Evolutionary conservation across 2,329 filamentous ascomycete genomes (phyloP).

Genomic region (Pyrenochaeta sp.): DNA sequence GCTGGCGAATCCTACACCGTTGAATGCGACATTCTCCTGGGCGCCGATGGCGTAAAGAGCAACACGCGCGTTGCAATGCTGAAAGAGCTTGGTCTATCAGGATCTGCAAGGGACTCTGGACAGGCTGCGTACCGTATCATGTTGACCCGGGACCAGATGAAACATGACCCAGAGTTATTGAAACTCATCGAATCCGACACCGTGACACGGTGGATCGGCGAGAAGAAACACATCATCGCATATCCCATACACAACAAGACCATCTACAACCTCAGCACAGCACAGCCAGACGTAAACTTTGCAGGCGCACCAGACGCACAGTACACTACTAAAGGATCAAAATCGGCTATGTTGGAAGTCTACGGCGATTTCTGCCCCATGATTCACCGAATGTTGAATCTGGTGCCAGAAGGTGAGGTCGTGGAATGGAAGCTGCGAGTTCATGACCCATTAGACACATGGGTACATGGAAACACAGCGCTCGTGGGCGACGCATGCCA

Average conservation of each 20-base stretch:
- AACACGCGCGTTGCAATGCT: slow-evolving; percentile 62
- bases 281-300: slow-evolving; percentile 68
- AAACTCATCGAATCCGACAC: slow-evolving; percentile 72
- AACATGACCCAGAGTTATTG: slow-evolving; percentile 71
- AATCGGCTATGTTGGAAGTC: slow-evolving; percentile 67
- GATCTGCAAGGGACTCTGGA: slow-evolving; percentile 72
- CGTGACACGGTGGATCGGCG: slow-evolving; percentile 79
- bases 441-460: slow-evolving; percentile 69
- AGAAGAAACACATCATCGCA: slow-evolving; percentile 77
- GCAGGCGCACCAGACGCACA: slow-evolving; percentile 65
- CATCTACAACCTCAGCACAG: slow-evolving; percentile 72
- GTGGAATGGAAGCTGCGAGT: slow-evolving; percentile 73
- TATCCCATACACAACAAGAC: slow-evolving; percentile 75
- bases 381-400: slow-evolving; percentile 67
- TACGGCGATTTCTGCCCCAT: slow-evolving; percentile 69
- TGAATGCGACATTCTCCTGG: slow-evolving; percentile 58
- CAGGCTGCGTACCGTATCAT: slow-evolving; percentile 84
- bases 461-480: slow-evolving; percentile 63
- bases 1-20: slow-evolving; percentile 64
- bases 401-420: slow-evolving; percentile 70
- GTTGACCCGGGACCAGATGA: slow-evolving; percentile 73
- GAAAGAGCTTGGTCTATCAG: slow-evolving; percentile 58
- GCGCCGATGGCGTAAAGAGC: slow-evolving; percentile 60
- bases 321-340: slow-evolving; percentile 70
- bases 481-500: slow-evolving; percentile 69